A percentile compares a stretch with the other conserved stretches of the same genome.
phyloP scores from a whole-genome alignment of 2,329 filamentous ascomycete genomes.

The Nemania sp. region DNA sequence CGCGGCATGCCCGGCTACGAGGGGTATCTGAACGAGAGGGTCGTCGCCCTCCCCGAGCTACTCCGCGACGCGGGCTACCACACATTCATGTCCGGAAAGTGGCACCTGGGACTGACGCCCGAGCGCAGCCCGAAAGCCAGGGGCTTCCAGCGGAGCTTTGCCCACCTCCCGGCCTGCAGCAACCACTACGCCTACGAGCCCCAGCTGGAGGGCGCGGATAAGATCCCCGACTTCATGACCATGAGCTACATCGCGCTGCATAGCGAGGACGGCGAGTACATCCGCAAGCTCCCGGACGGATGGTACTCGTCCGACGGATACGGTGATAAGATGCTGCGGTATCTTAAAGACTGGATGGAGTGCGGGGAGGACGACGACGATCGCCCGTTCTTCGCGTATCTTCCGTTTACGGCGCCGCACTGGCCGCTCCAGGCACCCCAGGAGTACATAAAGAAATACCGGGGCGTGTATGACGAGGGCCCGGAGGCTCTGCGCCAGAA shows the following conservation, averaged over 20 bases:
- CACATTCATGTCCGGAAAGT: constrained; percentile 66
- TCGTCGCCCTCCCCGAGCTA: constrained; percentile 62
- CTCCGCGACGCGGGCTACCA: constrained; percentile 62
- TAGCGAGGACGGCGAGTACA: constrained; percentile 44
- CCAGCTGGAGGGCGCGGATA: constrained; percentile 43
- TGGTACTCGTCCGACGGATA: constrained; percentile 61
- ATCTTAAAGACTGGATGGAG: constrained; percentile 53
- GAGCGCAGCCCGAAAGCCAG: constrained; percentile 59
- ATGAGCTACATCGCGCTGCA: constrained; percentile 47
- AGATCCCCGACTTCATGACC: constrained; percentile 46
- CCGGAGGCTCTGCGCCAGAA: constrained; percentile 59
- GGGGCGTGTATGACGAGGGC: constrained; percentile 63
- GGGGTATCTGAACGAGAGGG: constrained; percentile 64
- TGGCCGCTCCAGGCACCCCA: constrained; percentile 65
- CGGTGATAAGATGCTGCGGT: constrained; percentile 56
- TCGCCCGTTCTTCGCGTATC: constrained; percentile 61
- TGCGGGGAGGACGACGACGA: constrained; percentile 39
- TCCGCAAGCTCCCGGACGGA: constrained; percentile 51
- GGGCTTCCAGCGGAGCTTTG: constrained; percentile 64
- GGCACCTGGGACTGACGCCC: constrained; percentile 64
- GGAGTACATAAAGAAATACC: constrained; percentile 60
- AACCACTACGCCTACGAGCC: constrained; percentile 60
- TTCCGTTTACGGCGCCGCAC: constrained; percentile 66
- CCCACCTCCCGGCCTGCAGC: constrained; percentile 63
- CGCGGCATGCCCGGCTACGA: constrained; percentile 65